Evolutionary conservation across 306 rosid species (phyloP), one percentile per base, ranked within the genome.

Genomic region (Prosopis cineraria): DNA sequence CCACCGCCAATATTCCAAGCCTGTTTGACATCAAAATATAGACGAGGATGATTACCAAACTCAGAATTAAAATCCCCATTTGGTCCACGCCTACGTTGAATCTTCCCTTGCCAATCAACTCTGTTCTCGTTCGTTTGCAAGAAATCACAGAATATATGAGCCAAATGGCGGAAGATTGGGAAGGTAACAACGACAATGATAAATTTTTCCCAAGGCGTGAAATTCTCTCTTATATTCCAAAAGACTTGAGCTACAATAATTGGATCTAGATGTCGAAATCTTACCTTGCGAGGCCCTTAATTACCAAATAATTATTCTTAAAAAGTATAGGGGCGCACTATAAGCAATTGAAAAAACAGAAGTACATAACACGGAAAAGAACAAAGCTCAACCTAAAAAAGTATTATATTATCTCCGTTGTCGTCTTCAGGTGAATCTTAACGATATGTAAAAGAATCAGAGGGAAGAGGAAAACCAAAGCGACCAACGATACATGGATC

Each of bases 41-140:
- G 93, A 70, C 81, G 78, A 25, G 89, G 80, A 70, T 52, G 74
- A 72, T 37, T 68, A 3, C 70, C 78, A 78, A 74, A 45, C 9
- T 81, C 90, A 39, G 81, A 81, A 80, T 50, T 70, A n/a, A 48
- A 81, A 64, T 85, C 89, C 60, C 77, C 63, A 72, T 75, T 73
- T 53, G 77, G 30, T 75, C 71, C 91, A 81, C 76, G 87, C 83
- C 72, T 84, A 59, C 59, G 83, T 52, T 67, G 88, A 66, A 72
- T 71, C 81, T 64, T 58, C 79, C 82, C 87, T 5, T 65, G 80
- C 82, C 36, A 89, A 72, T 84, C 93, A 50, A 87, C 63, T 85
- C 63, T 79, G 76, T 79, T 79, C 73, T 60, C 79, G 43, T 86
- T 90, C 97, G 89, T 93, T 80, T 81, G 81, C 75, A 80, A 22